Evolutionary conservation across 2,329 filamentous ascomycete species (phyloP).

Genomic region (Fusarium sp.): DNA sequence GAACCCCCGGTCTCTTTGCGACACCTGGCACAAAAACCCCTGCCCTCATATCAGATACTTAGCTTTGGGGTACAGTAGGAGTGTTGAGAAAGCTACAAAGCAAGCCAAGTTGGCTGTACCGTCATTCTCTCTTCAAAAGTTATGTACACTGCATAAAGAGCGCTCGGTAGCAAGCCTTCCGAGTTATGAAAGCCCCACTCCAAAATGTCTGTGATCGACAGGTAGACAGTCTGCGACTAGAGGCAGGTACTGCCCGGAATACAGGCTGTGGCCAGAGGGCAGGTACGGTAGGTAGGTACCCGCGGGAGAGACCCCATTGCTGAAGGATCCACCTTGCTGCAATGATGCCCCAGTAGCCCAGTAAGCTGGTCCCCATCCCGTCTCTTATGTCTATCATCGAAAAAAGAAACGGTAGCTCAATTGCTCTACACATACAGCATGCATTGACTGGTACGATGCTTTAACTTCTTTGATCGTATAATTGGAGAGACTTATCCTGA

Average conservation of each 20-base stretch:
- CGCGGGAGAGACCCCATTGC: background rate
- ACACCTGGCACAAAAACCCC: background rate
- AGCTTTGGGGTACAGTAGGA: background rate
- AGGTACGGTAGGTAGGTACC: background rate
- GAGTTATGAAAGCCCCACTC: conserved; percentile 20
- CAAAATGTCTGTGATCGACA: conserved; percentile 17
- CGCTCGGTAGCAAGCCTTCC: background rate
- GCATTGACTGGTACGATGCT: background rate
- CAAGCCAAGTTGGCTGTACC: background rate
- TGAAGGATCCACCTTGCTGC: background rate
- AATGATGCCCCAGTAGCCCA: conserved; percentile 21
- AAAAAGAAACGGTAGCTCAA: conserved; percentile 14
- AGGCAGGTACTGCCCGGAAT: background rate
- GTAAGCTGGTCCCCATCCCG: conserved; percentile 27
- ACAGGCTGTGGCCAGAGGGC: background rate
- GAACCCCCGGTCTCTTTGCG: conserved; percentile 11
- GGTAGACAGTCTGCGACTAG: background rate
- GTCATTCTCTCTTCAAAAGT: background rate
- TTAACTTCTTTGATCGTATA: conserved; percentile 22
- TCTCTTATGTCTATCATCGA: conserved; percentile 12
- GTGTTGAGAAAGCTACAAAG: background rate
- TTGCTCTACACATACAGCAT: too few species aligned
- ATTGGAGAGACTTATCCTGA: background rate
- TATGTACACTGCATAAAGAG: background rate
- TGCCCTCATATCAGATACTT: background rate